Evolutionary conservation across 495 filamentous ascomycete genomes (phyloP), one percentile per base, ranked within the genome.

Genomic region (Xylaria castorea): DNA sequence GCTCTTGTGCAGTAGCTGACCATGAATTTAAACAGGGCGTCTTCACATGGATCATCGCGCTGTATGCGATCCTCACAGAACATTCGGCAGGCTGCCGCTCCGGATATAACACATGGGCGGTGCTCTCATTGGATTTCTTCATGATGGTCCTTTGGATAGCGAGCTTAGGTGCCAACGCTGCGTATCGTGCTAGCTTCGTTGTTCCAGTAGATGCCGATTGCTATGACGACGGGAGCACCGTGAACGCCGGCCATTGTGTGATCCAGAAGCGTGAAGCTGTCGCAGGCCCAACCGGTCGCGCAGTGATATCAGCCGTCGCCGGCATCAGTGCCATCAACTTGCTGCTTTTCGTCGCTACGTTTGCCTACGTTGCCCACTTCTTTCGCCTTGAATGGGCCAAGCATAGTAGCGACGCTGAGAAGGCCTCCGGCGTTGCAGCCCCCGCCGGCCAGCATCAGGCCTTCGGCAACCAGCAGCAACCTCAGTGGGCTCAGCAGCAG

Each of bases 101-200:
- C 1, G 77, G 73, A 11, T 86, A 86, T 72, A 85, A 87, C 73
- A 84, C 81, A 30, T 72, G 70, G 70, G 84, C 85, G 20, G 68
- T 85, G 34, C 77, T 87, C n/a, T 71, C 80, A 5, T 76, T 87
- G 18, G 84, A 87, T 70, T 71, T 79, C 36, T 73, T 85, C 36
- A 81, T 87, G 80, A 79, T 81, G 27, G 72, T 87, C 75, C 77
- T 87, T 40, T 87, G 84, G 84, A 76, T 87, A 27, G 80, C 84
- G 5, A 82, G 80, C n/a, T 78, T 87, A 76, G 85, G 80, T 36
- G 77, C 82, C 42, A 82, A 80, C 57, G 85, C 84, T 9, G 80
- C 82, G 3, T 76, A 74, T 46, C 80, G 85, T 20, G 79, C 77
- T n/a, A 64, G 73, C 34, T 87, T 85, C 76, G 77, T 57, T 2